Base-by-base conservation (phyloP, 148 eudicot genomes). In the Dysphania ambrosioides region DNA sequence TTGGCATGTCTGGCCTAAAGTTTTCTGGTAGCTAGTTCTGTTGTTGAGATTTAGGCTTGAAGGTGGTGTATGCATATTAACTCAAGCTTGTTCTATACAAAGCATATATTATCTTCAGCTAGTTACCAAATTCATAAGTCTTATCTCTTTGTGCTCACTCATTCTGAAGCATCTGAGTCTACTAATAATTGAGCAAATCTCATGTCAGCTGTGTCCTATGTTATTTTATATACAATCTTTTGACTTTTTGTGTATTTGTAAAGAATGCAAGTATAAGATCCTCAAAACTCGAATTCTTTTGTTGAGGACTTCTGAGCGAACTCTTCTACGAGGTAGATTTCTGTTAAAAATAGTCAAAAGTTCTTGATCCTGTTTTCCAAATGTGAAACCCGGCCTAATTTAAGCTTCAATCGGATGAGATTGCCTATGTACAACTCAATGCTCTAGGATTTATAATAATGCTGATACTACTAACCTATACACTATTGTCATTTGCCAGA, bases 1-100 rank as follows among this genome's bases (percentile, higher is more conserved):
- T 79, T 69, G 74, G 72, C 53, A 71, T 58, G 5, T 69, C 74
- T 62, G 12, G 53, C 53, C 70, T 74, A 70, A 32, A 69, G 40
- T 79, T 75, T 56, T 68, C 42, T 40, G 6, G 26, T 79, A 27
- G 71, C 40, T 79, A 3, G 70, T 58, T 44, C 67, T 59, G 57
- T 24, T 24, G 35, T 58, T 23, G 26, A 60, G 34, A 19, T 64
- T 47, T 65, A 23, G 49, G 6, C 16, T 21, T 1, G 19, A 30
- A 35, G 65, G 62, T 41, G 55, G 53, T 12, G 36, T 27, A 40
- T 34, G 8, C 27, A 42, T 16, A 35, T 8, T 42, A 41, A 32
- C 3, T 42, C 29, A 35, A 24, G 18, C 10, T 59, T 61, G 35
- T 29, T 34, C 40, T 63, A 32, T 19, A 60, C 29, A 60, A 7